Base-by-base conservation (phyloP, 2,329 filamentous ascomycete genomes). In the Cordyceps javanica region DNA sequence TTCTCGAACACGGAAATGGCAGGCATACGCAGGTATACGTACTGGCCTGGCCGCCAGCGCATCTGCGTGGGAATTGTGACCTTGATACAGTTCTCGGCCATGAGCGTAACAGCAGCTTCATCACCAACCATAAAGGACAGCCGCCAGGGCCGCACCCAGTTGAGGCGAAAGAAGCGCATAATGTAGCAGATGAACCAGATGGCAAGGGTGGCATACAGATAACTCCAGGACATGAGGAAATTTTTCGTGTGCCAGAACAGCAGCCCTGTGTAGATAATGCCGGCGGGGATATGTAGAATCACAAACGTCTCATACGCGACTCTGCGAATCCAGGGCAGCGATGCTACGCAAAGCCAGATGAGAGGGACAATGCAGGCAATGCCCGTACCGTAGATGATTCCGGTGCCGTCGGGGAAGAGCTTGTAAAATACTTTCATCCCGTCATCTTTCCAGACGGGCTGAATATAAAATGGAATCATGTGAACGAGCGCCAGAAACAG, bases 171-270 rank as follows among this genome's bases (percentile, higher is more conserved):
- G 2, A 96, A 68, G 16, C 93, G 84, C 64, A 87, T 73, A 26
- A 86, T 65, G 68, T 94, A 91, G 54, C 90, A 94, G 6, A 87
- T 64, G 1, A 81, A 75, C 86, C 91, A 94, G 61, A 97, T 90
- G 44, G 75, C 89, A 25, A 92, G 72, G 0, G 90, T 94, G 2
- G 90, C 85, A 66, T 84, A 95, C 2, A 97, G 82, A 67, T 97
- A 97, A 67, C 83, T 79, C 92, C 92, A 97, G 0, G 92, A 96
- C 56, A 86, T 87, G 38, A 97, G 81, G 64, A 89, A 96, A 72
- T 97, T 96, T 72, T 92, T 89, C 66, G 90, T 94, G 71, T 97
- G 93, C 93, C 93, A 97, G 74, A 97, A 96, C 28, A 97, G 79
- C 69, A 96, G 82, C 1, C 81, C 92, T 7, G 97, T 76, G 67